Conservation (phyloP, 2,329 filamentous ascomycete genomes). For the Ophiocordyceps robertsii region DNA sequence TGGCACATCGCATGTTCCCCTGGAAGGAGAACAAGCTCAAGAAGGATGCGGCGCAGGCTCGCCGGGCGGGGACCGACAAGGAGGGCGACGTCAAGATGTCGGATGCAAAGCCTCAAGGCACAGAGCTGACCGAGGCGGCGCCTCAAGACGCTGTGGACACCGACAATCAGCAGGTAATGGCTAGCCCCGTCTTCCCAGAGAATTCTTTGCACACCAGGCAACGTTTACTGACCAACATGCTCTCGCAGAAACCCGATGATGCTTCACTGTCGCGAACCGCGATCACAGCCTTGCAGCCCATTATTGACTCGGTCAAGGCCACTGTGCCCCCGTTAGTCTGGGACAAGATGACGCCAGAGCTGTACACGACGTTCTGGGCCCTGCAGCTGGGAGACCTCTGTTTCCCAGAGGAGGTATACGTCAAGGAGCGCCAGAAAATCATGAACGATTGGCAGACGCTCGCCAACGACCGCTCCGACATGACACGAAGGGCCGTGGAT, state of each 20-base stretch:
- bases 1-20: conserved; percentile 49
- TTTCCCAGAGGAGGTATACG: conserved; percentile 65
- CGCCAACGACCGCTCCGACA: conserved; percentile 58
- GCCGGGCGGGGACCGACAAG: conserved; percentile 23
- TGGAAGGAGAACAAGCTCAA: conserved; percentile 19
- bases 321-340: conserved; percentile 50
- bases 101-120: conserved; percentile 18
- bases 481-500: conserved; percentile 54
- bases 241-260: conserved; percentile 20
- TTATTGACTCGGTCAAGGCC: conserved; percentile 55
- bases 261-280: conserved; percentile 16
- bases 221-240: conserved; percentile 10
- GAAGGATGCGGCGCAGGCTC: conserved; percentile 11
- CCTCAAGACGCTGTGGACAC: conserved; percentile 11
- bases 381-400: conserved; percentile 70
- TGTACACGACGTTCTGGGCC: conserved; percentile 89
- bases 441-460: conserved; percentile 54
- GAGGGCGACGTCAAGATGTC: conserved; percentile 46
- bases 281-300: conserved; percentile 42
- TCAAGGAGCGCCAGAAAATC: conserved; percentile 57
- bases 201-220: neutral
- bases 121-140: conserved; percentile 12
- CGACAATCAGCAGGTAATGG: conserved; percentile 22
- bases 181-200: conserved; percentile 2
- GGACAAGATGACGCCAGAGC: conserved; percentile 60